These are phyloP conservation scores for Spizellomyces punctatus DNA, from an alignment of 192 early-diverging fungal genomes.

Conservation along the genomic window DNA sequence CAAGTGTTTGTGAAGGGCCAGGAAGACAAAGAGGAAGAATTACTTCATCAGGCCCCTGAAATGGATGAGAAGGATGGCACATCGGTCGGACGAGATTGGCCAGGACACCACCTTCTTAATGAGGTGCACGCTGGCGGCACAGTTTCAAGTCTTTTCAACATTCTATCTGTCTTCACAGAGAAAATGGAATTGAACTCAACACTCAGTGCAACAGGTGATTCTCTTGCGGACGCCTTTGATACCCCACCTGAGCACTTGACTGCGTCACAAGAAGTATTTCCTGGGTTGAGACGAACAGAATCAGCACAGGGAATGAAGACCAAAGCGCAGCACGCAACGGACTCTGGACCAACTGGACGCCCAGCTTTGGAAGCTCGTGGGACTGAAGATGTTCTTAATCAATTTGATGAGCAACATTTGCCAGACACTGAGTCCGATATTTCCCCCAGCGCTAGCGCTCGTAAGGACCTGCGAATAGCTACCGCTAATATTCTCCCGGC, in stretches of 20 bases:
- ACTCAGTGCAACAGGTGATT: not conserved
- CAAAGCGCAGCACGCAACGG: not conserved
- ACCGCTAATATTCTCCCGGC: not conserved
- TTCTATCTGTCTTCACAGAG: constrained; percentile 87
- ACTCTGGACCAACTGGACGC: not conserved
- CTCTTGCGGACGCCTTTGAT: not conserved
- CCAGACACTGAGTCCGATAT: not conserved
- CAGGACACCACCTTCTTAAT: constrained; percentile 74
- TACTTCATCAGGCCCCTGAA: constrained; percentile 37
- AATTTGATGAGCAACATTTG: not conserved
- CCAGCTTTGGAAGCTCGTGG: not conserved
- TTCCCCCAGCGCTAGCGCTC: not conserved
- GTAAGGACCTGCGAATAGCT: not conserved
- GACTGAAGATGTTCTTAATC: not conserved
- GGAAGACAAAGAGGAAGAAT: constrained; percentile 33
- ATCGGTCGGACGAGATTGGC: constrained; percentile 25
- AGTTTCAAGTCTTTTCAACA: constrained; percentile 90
- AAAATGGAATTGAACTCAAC: constrained; percentile 36
- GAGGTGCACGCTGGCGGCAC: constrained; percentile 89
- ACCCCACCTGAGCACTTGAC: constrained; percentile 7
- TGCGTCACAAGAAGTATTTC: constrained; percentile 31
- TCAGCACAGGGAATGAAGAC: constrained; percentile 10
- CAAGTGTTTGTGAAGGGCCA: constrained; percentile 79
- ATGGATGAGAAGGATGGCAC: constrained; percentile 29
- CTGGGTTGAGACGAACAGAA: constrained; percentile 14